phyloP scores from a whole-genome alignment of 345 rosid species.

The Nasturtium officinale region DNA sequence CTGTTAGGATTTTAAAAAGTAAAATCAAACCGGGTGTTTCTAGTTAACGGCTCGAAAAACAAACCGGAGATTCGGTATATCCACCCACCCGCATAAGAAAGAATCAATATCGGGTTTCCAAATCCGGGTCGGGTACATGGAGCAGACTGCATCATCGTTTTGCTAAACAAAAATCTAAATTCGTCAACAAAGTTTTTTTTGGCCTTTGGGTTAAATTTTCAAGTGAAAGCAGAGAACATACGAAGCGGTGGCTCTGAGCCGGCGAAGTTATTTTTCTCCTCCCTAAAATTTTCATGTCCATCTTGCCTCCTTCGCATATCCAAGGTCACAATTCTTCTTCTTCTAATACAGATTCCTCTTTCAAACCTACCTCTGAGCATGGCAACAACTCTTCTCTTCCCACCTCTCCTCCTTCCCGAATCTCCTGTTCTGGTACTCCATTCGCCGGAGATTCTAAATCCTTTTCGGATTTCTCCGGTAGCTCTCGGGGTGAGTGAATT shows the following conservation, averaged over 20 bases:
- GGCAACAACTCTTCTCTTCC: slow-evolving; percentile 49
- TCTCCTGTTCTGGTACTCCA: slow-evolving; percentile 29
- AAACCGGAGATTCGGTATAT: slow-evolving; percentile 24
- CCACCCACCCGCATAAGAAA: not conserved
- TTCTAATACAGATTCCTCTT: slow-evolving; percentile 42
- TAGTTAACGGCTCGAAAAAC: too few species aligned
- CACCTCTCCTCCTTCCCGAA: slow-evolving; percentile 38
- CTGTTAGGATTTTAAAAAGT: too few species aligned
- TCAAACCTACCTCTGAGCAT: slow-evolving; percentile 68
- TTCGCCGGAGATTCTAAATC: slow-evolving; percentile 17
- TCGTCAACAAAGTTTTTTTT: not conserved
- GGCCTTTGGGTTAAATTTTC: not conserved
- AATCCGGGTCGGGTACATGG: slow-evolving; percentile 21
- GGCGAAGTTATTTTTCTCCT: slow-evolving; percentile 27
- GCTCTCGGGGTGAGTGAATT: slow-evolving; percentile 28
- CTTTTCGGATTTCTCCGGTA: not conserved
- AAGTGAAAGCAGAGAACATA: slow-evolving; percentile 4
- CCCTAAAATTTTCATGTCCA: slow-evolving; percentile 85
- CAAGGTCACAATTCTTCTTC: slow-evolving; percentile 64
- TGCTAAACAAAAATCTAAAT: not conserved
- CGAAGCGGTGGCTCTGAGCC: slow-evolving; percentile 46
- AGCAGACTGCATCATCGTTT: not conserved
- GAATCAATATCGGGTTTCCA: slow-evolving; percentile 7
- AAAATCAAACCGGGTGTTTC: too few species aligned
- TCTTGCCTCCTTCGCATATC: slow-evolving; percentile 67